Evolutionary conservation across 495 filamentous ascomycete species (phyloP), one percentile per base, ranked within the genome.

Genomic region (Neurospora sp.): DNA sequence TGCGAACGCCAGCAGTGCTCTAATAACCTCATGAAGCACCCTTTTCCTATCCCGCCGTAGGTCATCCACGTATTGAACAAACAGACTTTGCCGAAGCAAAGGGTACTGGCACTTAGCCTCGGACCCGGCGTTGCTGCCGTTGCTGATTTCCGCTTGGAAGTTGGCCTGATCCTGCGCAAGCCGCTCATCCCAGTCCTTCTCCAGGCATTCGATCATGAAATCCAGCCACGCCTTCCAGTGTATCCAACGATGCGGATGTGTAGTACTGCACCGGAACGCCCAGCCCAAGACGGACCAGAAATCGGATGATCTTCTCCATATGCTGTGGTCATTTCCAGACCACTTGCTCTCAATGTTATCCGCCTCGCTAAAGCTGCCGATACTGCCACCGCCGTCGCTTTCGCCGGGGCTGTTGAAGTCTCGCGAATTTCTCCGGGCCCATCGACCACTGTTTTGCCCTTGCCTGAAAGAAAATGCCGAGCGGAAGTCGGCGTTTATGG

Each of bases 231-330:
- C 79, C 73, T 86, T 90, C 96, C 96, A 99, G 77, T 89, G 86
- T 72, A 87, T 88, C 96, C 96, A 99, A 31, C 94, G 84, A 46
- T 86, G 86, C 5, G 83, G 83, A 72, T 94, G 85, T 54, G 86
- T 80, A 3, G 93, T 86, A 18, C 93, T 93, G 82, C 96, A 99
- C 76, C 94, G 94, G 80, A 98, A 97, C 0, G 92, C 90, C 96
- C 96, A 98, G 5, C 96, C 96, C 1, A 95, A 89, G 0, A 92
- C 87, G 48, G 91, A 88, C 93, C 96, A 99, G 75, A 98, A 95
- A 77, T 97, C 93, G 37, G 91, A 89, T 0, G 90, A 93, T 23
- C 88, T 85, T 18, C 83, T 80, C 89, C 92, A 97, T 7, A 98
- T 69, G 3, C 92, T 88, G 11, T 88, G 88, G n/a, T 85, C 82